Evolutionary conservation across 768 basidiomycete species (phyloP).

Genomic region (Tricholoma furcatifolium): DNA sequence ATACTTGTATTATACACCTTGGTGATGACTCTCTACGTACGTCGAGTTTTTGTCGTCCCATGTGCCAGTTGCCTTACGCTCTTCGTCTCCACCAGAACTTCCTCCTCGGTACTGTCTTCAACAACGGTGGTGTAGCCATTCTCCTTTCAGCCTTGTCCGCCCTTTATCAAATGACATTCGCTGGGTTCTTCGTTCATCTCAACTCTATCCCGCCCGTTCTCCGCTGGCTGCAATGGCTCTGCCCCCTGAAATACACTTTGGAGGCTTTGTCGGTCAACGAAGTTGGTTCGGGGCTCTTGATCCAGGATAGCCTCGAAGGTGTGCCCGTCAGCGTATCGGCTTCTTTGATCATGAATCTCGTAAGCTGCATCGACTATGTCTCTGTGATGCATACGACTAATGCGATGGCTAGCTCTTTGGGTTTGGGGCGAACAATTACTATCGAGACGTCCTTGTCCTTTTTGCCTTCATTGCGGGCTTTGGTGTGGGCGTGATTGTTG

Average conservation of each 20-base stretch:
- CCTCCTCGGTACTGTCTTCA: constrained; percentile 79
- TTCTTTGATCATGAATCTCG: constrained; percentile 80
- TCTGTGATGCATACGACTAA: background rate
- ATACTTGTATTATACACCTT: constrained; percentile 85
- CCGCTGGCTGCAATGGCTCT: constrained; percentile 91
- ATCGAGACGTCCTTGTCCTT: constrained; percentile 83
- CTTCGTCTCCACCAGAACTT: constrained; percentile 61
- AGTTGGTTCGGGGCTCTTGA: constrained; percentile 85
- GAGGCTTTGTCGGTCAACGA: constrained; percentile 92
- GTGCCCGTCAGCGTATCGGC: constrained; percentile 84
- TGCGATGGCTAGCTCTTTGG: constrained; percentile 68
- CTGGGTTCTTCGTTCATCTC: constrained; percentile 92
- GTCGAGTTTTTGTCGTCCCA: constrained; percentile 23
- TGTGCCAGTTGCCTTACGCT: background rate
- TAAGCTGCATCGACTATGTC: constrained; percentile 31
- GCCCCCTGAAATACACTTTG: constrained; percentile 78
- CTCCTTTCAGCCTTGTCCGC: constrained; percentile 77
- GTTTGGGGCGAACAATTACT: constrained; percentile 79
- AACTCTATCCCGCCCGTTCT: constrained; percentile 83
- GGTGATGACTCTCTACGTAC: constrained; percentile 82
- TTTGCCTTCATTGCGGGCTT: constrained; percentile 88
- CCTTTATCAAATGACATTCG: constrained; percentile 83
- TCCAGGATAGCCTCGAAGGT: constrained; percentile 73
- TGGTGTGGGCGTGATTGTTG: constrained; percentile 63
- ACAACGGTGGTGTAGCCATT: constrained; percentile 88